Percentiles rank a stretch among this genome's conserved stretches.
phyloP scores from a whole-genome alignment of 78 protist species.

The Protostelium mycophagum region DNA sequence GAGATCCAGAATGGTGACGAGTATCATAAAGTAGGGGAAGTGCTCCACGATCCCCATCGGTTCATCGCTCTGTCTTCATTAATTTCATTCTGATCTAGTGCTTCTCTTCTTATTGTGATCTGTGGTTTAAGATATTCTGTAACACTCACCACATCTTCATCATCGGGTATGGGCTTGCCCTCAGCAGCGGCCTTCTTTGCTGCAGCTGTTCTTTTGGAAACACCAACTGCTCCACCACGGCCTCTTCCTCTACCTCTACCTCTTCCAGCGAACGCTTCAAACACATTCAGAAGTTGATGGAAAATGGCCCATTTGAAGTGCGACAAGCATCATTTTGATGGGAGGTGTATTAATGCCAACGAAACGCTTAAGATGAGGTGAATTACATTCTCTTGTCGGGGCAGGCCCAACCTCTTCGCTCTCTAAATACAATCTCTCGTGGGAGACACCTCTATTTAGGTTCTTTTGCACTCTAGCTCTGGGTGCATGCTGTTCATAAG shows the following conservation, averaged over 20 bases:
- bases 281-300: constrained; percentile 1
- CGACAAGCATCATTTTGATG: not conserved
- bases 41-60: constrained; percentile 9
- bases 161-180: not conserved
- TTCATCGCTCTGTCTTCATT: not conserved
- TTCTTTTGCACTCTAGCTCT: not conserved
- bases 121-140: no score
- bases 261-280: constrained; percentile 14
- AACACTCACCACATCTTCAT: not conserved
- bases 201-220: not conserved
- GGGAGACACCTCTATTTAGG: not conserved
- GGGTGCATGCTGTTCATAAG: constrained; percentile 22
- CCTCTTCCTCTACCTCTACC: constrained; percentile 55
- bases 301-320: not conserved
- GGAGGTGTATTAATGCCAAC: not conserved
- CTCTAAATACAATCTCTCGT: not conserved
- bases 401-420: not conserved
- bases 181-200: not conserved
- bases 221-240: constrained; percentile 13
- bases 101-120: not conserved
- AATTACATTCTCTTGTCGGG: constrained; percentile 17
- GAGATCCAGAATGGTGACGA: constrained; percentile 31
- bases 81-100: not conserved
- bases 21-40: constrained; percentile 41
- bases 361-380: constrained; percentile 5